phyloP scores from a whole-genome alignment of 495 filamentous ascomycete genomes.

The Amniculicola lignicola region DNA sequence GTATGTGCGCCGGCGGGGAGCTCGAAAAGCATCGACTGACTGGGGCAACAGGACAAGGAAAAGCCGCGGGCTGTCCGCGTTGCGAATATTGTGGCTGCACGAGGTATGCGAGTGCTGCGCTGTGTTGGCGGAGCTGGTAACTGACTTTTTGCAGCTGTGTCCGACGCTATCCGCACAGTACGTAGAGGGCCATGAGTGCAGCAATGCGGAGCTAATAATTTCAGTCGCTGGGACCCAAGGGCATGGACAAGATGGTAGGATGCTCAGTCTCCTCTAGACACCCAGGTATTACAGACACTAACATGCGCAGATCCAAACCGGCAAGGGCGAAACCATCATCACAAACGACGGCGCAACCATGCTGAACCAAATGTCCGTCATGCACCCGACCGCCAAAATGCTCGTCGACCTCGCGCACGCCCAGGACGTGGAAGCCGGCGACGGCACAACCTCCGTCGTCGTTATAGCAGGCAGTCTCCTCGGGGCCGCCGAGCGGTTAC shows the following conservation, averaged over 20 bases:
- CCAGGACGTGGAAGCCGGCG: conserved; percentile 97
- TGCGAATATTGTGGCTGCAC: conserved; percentile 92
- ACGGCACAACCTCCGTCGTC: conserved; percentile 97
- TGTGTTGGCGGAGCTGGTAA: conserved; percentile 22
- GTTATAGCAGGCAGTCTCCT: conserved; percentile 94
- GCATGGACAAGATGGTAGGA: conserved; percentile 96
- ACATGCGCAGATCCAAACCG: conserved; percentile 71
- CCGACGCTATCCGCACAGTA: conserved; percentile 92
- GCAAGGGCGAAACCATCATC: conserved; percentile 95
- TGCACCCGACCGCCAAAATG: conserved; percentile 99
- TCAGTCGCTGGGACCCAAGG: conserved; percentile 66
- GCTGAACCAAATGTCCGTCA: conserved; percentile 95
- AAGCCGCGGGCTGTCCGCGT: conserved; percentile 95
- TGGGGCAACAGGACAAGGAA: conserved; percentile 76
- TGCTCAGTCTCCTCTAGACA: background rate
- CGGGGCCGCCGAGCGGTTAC: conserved; percentile 85
- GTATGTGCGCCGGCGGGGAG: conserved; percentile 46
- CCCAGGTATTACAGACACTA: conserved; percentile 31
- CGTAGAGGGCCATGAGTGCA: conserved; percentile 25
- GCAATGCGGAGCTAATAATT: conserved; percentile 27
- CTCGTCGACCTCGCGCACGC: conserved; percentile 94
- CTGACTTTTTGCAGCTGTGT: conserved; percentile 61
- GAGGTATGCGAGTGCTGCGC: conserved; percentile 59
- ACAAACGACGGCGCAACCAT: conserved; percentile 96
- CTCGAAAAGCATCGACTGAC: conserved; percentile 33